Base-by-base conservation (phyloP, 2,329 filamentous ascomycete species). In the Colletotrichum musicola region DNA sequence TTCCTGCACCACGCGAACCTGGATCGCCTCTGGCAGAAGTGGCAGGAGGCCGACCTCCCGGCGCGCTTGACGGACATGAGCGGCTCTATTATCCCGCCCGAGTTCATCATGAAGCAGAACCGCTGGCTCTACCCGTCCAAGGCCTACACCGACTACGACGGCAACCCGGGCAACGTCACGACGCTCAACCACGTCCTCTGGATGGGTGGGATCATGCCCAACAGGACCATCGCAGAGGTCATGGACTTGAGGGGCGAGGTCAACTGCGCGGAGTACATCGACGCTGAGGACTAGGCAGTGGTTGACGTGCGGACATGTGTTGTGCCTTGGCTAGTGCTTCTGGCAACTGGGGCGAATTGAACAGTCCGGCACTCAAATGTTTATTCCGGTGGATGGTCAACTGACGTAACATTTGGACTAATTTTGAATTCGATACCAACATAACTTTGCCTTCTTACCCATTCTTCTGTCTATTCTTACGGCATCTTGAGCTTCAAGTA, bases 261-360 rank as follows among this genome's bases (percentile, higher is more conserved):
- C 14, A 60, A 76, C 1, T 77, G 75, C 46, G 74, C 74, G 56
- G 73, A 76, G 40, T 77, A 77, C 57, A 54, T 73, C 13, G 64
- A 62, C 20, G 49, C 49, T 4, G 58, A 62, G 16, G 44, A 53
- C 38, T 62, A 51, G 49, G 22, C 22, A 22, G 22, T 22, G 22
- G 22, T 2, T 22, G 22, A 22, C 22, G 22, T 22, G 22, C 22
- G 22, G 22, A 22, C 22, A 2, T 22, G 22, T 22, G 22, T 4
- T 2, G 22, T 22, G 22, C 22, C 22, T 22, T 22, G 22, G 22
- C 4, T 22, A 22, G 22, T 22, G 22, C 22, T 22, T 22, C 22
- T 22, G 22, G 22, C 22, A 22, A 22, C 22, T 22, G 22, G 22
- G 22, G 22, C 4, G 22, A 47, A n/a, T n/a, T 20, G 44, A 20